Conservation (phyloP, 495 filamentous ascomycete species). For the Neurospora sublineolata region DNA sequence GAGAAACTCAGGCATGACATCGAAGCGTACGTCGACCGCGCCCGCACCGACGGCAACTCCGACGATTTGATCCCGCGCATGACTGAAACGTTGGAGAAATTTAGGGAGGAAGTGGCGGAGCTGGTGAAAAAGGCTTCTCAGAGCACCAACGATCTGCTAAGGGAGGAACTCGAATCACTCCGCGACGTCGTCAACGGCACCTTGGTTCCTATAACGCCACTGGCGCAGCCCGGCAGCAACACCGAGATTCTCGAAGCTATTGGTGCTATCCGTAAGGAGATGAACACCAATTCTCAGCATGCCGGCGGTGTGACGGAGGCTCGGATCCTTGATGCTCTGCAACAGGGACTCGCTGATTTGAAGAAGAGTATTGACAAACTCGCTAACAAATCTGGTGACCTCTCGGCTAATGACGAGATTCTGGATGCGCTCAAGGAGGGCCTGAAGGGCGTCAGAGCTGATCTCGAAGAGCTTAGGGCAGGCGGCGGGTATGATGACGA, state of each 20-base stretch:
- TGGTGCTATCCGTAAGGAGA: slow-evolving; percentile 55
- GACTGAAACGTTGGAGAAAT: slow-evolving; percentile 55
- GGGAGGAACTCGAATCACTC: slow-evolving; percentile 66
- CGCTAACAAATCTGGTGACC: slow-evolving; percentile 48
- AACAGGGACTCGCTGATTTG: slow-evolving; percentile 68
- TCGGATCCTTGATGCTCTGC: slow-evolving; percentile 59
- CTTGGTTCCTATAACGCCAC: slow-evolving; percentile 46
- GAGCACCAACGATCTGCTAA: slow-evolving; percentile 53
- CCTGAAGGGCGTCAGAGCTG: slow-evolving; percentile 55
- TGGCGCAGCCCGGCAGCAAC: slow-evolving; percentile 27
- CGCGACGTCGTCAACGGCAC: slow-evolving; percentile 60
- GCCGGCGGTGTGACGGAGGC: slow-evolving; percentile 44
- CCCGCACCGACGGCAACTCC: slow-evolving; percentile 46
- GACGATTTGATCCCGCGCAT: slow-evolving; percentile 71
- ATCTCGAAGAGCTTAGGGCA: slow-evolving; percentile 61
- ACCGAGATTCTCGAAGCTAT: slow-evolving; percentile 55
- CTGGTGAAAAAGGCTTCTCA: slow-evolving; percentile 32
- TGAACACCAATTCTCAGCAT: slow-evolving; percentile 22
- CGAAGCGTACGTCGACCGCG: slow-evolving; percentile 63
- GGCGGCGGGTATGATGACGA: slow-evolving; percentile 38
- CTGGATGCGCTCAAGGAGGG: slow-evolving; percentile 76
- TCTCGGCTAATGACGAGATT: slow-evolving; percentile 74
- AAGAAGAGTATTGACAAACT: slow-evolving; percentile 65
- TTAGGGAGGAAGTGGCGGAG: slow-evolving; percentile 59
- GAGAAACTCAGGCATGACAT: slow-evolving; percentile 70